Percentiles rank a stretch among this genome's conserved stretches.
Conservation (phyloP, 495 filamentous ascomycete species). For the Podospora anserina region DNA sequence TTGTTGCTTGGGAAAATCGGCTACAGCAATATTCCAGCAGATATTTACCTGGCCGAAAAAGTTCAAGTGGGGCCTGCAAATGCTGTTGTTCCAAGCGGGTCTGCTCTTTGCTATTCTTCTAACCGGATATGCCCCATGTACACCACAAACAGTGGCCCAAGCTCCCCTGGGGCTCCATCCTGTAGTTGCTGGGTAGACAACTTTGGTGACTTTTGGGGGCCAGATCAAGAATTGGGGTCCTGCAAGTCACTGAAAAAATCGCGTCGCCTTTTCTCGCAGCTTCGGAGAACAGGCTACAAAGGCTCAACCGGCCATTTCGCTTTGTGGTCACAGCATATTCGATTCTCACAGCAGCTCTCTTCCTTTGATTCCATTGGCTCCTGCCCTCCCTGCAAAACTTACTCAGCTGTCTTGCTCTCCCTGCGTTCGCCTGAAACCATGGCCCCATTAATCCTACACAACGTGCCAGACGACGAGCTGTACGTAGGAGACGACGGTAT, state of each 20-base stretch:
- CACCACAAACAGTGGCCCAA: neutral
- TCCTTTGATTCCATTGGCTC: neutral
- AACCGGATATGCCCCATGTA: neutral
- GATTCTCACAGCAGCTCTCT: neutral
- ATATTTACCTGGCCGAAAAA: too few relatives aligned
- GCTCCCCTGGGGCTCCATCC: neutral
- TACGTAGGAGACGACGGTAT: conserved; percentile 57
- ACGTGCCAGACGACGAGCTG: conserved; percentile 57
- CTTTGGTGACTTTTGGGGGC: conserved; percentile 1
- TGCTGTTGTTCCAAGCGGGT: neutral
- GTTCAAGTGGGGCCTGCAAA: neutral
- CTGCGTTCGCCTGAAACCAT: conserved; percentile 31
- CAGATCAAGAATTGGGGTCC: neutral
- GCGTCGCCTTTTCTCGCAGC: conserved; percentile 25
- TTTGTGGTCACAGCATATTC: neutral
- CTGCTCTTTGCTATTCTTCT: neutral
- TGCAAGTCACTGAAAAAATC: conserved; percentile 8
- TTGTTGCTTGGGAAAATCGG: neutral
- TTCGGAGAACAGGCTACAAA: neutral
- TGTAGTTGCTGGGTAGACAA: conserved; percentile 16
- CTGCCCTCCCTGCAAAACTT: neutral
- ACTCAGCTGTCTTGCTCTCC: neutral
- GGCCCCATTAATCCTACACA: conserved; percentile 56
- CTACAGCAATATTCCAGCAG: neutral
- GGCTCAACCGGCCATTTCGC: neutral